Evolutionary conservation across 1,139 yeast genomes (phyloP).

Genomic region (Candida smagusa): DNA sequence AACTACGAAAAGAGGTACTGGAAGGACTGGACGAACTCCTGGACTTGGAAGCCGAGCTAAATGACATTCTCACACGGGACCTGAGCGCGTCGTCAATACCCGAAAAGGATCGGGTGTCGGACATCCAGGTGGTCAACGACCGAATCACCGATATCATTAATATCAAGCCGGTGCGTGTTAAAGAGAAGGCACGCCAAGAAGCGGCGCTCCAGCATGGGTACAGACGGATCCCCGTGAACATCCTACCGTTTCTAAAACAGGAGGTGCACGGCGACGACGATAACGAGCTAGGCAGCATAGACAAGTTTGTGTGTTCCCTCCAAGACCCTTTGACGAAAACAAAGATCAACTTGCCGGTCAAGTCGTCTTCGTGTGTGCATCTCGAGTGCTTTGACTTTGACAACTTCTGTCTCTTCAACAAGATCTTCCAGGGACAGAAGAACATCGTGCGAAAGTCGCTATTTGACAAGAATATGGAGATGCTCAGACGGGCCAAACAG

Average conservation of each 20-base stretch:
- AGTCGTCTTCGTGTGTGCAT: slow-evolving; percentile 35
- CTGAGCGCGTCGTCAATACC: background rate
- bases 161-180: background rate
- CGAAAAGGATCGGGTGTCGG: background rate
- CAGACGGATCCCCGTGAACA: slow-evolving; percentile 13
- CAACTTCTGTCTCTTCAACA: slow-evolving; percentile 39
- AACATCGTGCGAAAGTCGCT: slow-evolving; percentile 13
- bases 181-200: background rate
- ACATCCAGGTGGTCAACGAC: background rate
- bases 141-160: background rate
- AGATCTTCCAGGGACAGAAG: slow-evolving; percentile 29
- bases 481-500: slow-evolving; percentile 21
- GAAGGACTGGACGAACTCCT: slow-evolving; percentile 5
- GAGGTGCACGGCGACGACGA: slow-evolving; percentile 12
- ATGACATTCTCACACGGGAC: slow-evolving; percentile 7
- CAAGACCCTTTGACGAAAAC: slow-evolving; percentile 26
- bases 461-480: slow-evolving; percentile 26
- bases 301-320: slow-evolving; percentile 14
- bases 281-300: slow-evolving; percentile 13
- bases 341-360: slow-evolving; percentile 39
- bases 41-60: slow-evolving; percentile 12
- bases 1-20: too few species aligned
- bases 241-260: slow-evolving; percentile 13
- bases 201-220: slow-evolving; percentile 5
- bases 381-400: slow-evolving; percentile 49